Base-by-base conservation (phyloP, 2,329 filamentous ascomycete genomes). In the Ilyonectria robusta region DNA sequence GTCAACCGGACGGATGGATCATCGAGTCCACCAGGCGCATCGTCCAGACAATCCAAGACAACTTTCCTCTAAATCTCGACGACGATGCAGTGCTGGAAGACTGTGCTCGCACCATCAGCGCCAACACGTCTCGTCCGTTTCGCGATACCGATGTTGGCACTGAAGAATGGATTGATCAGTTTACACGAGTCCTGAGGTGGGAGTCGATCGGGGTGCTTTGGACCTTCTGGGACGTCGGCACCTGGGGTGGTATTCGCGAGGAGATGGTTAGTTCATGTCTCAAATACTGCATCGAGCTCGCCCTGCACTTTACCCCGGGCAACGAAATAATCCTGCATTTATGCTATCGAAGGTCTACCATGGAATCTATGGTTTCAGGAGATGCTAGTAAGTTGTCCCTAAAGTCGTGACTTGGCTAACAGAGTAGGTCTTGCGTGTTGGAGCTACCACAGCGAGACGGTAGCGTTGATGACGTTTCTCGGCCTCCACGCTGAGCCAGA, bases 151-250 rank as follows among this genome's bases (percentile, higher is more conserved):
- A 81, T 9, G 65, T 75, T 0, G 76, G 79, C n/a, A 69, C 79
- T 0, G 68, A 79, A 4, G 71, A 72, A n/a, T 85, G 83, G 82
- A 70, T 81, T 0, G 73, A 70, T 2, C 81, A 84, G 40, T 82
- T 85, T 54, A 76, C 75, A 0, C 82, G 82, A 0, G 66, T 67
- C 17, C 72, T 83, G 21, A 78, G 84, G 1, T 86, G 84, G 84
- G 84, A 86, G 59, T 79, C 81, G 0, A 60, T 86, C 1, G 83
- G 83, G 0, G 59, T 84, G 11, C 69, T 84, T 1, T 85, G 72
- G 75, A 66, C 74, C 0, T 70, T 74, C 15, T 74, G 72, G 67
- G 65, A 72, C 53, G 53, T 62, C 0, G 56, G 42, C 7, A 59
- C 60, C 6, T 53, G 50, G 50, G 31, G 29, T n/a, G 48, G 48